Evolutionary conservation across 2,329 filamentous ascomycete species (phyloP), one percentile per base, ranked within the genome.

Genomic region (Cordyceps cateniannulata): DNA sequence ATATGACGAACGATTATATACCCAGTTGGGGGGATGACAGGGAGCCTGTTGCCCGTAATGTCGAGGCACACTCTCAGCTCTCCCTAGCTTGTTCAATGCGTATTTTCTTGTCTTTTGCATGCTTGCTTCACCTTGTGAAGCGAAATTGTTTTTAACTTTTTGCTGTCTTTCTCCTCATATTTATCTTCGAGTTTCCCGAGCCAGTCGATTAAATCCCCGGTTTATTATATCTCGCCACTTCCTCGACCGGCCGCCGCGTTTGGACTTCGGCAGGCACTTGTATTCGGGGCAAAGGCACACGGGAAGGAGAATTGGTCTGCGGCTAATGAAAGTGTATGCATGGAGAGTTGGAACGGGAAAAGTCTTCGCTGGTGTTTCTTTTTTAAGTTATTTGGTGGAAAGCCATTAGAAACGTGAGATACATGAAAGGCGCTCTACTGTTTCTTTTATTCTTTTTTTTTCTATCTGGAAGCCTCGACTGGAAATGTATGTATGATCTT

Each of bases 1-100:
- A 55, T 50, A 32, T 63, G 59, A 47, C 63, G 59, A 38, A 59
- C 42, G 44, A 51, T 55, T 51, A 42, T 55, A 14, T 52, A 62
- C 44, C 48, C 61, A 45, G 40, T 27, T 49, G 32, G 27, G 27
- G 18, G 29, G 55, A 58, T 12, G 29, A 5, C 25, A 32, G 42
- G 14, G 53, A 18, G 42, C n/a, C 6, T 14, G 20, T n/a, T 9
- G 18, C n/a, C 20, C 24, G n/a, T 24, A 27, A 25, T 48, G 20
- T 24, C 54, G 8, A 38, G 10, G 27, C 20, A 38, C n/a, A 5
- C 29, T 47, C 45, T 38, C 18, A n/a, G 29, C 14, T 38, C 42
- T 40, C 16, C 18, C 53, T 16, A 40, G 51, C 55, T 60, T 54
- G 47, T 52, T 60, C 27, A 49, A 60, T 55, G 61, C 18, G 38